Evolutionary conservation across 768 basidiomycete species (phyloP).

Genomic region (Dioszegia aurantiaca): DNA sequence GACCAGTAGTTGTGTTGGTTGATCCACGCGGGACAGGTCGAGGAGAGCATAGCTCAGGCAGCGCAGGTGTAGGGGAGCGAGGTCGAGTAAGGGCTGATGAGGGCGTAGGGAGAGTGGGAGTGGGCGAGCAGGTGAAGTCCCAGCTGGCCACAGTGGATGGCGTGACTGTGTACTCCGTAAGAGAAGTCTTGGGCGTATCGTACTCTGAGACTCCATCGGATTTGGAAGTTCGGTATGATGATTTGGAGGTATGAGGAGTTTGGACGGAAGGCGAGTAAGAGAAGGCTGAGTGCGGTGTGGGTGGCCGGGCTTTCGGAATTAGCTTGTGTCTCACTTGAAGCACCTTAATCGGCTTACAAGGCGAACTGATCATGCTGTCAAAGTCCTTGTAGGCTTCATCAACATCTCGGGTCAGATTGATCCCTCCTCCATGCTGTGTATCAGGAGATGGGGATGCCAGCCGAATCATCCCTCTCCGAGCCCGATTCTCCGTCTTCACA

Average conservation of each 20-base stretch:
- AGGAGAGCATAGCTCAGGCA: conserved; percentile 9
- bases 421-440: conserved; percentile 1
- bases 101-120: conserved; percentile 22
- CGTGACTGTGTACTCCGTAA: conserved; percentile 31
- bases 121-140: conserved; percentile 18
- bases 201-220: conserved; percentile 1
- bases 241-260: not conserved
- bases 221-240: not conserved
- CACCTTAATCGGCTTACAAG: conserved; percentile 27
- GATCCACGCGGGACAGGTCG: conserved; percentile 4
- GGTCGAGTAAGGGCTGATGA: conserved; percentile 27
- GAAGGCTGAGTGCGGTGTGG: conserved; percentile 31
- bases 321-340: not conserved
- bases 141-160: conserved; percentile 33
- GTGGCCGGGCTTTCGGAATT: conserved; percentile 25
- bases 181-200: conserved; percentile 29
- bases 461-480: conserved; percentile 10
- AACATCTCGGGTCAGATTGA: conserved; percentile 5
- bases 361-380: conserved; percentile 36
- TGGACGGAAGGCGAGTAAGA: conserved; percentile 20
- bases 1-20: conserved; percentile 2
- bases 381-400: conserved; percentile 11
- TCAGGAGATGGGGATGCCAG: conserved; percentile 15
- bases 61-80: conserved; percentile 21
- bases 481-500: not conserved